Base-by-base conservation (phyloP, 441 rosid species). In the Gossypium gossypioides region DNA sequence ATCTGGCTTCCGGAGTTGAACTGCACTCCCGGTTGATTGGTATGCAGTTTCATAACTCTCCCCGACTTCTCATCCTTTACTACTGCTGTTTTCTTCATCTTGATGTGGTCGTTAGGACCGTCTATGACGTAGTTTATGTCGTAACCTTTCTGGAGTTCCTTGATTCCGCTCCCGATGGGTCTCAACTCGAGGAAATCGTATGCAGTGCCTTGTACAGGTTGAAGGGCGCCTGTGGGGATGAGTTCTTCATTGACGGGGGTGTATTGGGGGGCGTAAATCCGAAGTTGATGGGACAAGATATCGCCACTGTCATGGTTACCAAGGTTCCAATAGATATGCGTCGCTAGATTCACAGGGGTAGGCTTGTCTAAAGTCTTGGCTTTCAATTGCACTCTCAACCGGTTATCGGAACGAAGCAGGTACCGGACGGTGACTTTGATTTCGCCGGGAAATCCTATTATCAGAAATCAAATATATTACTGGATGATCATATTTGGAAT, bases 251-350 rank as follows among this genome's bases (percentile, higher is more conserved):
- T 88, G 0, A 86, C 85, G 0, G 90, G 90, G 0, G 96, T 91
- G 80, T 81, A 84, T 1, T 54, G 62, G 70, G 97, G 86, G 1
- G 80, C 91, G 2, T 85, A 84, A 42, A 93, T 78, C 57, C 84
- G 92, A 62, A 91, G 69, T 67, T 87, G 75, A 37, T 90, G 78
- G 0, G 90, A 84, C 21, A 91, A 81, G 73, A 93, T 88, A 60
- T 86, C 86, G 0, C 96, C 92, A 5, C 86, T 78, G 69, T 77
- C 68, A 68, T 90, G 97, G 32, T 95, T 93, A 25, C 87, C 92
- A 32, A 91, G 90, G 82, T 93, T 93, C 96, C 96, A 93, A 74
- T 90, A 93, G 8, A 87, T 78, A 58, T 93, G 98, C 29, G 88
- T 87, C 51, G 96, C 96, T 42, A 93, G 81, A 65, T 91, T 93